These are phyloP conservation scores for Chaetothyriales sp. DNA, from an alignment of 2,329 filamentous ascomycete genomes.

Conservation along the genomic window DNA sequence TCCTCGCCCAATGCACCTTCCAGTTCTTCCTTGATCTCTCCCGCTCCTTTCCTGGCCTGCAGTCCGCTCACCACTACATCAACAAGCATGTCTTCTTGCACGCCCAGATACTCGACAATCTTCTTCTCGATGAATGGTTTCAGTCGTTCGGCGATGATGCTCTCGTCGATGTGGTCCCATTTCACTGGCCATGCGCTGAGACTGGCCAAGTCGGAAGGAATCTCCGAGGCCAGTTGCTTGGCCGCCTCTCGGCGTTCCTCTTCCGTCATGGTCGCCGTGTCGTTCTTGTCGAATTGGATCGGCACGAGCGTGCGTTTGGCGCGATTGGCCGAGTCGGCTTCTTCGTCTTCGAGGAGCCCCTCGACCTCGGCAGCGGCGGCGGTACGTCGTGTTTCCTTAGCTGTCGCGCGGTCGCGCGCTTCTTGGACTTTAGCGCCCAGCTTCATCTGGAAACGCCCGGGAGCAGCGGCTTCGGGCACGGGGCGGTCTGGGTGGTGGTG, in stretches of 20 bases:
- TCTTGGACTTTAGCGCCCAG: constrained; percentile 79
- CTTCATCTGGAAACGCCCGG: constrained; percentile 80
- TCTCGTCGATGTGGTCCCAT: constrained; percentile 80
- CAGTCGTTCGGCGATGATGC: constrained; percentile 69
- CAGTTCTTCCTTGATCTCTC: constrained; percentile 69
- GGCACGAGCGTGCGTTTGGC: constrained; percentile 65
- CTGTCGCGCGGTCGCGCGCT: constrained; percentile 36
- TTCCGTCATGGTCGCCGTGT: constrained; percentile 59
- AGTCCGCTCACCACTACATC: constrained; percentile 85
- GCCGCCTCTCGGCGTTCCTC: constrained; percentile 78
- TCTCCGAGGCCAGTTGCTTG: constrained; percentile 71
- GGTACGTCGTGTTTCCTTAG: constrained; percentile 45
- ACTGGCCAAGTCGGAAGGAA: constrained; percentile 71
- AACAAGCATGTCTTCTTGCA: constrained; percentile 90
- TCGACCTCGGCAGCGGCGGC: constrained; percentile 69
- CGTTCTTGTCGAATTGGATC: constrained; percentile 63
- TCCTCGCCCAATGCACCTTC: constrained; percentile 73
- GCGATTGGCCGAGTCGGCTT: constrained; percentile 52
- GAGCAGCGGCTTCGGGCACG: constrained; percentile 22
- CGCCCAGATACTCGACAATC: constrained; percentile 88
- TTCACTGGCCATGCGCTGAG: constrained; percentile 88
- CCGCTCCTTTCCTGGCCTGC: constrained; percentile 58
- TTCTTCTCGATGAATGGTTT: constrained; percentile 96
- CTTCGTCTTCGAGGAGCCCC: constrained; percentile 86
- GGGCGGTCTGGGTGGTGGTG: background rate